Evolutionary conservation across 805 yeast species (phyloP), one percentile per base, ranked within the genome.

Genomic region (Starmerella floricola): DNA sequence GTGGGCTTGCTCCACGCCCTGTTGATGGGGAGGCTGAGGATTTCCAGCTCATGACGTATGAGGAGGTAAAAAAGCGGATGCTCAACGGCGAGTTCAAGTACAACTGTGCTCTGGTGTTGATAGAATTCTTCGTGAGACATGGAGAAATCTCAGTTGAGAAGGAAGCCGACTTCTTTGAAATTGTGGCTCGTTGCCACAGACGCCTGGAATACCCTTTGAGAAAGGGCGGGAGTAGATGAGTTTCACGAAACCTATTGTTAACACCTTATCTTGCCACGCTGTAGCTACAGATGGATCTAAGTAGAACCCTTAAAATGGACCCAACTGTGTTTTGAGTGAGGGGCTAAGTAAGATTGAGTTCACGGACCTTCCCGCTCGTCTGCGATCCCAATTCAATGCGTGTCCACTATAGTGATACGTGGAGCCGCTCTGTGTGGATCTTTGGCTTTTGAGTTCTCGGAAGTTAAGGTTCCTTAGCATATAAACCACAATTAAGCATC

Each of bases 91-190:
- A 79, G 53, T 91, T 91, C 65, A 91, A 88, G 60, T 94, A 94
- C 21, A 91, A 88, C 55, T 81, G 95, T 63, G 94, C 79, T 0
- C 50, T 61, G n/a, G 79, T 87, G 2, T 66, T 82, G 24, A 67
- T 86, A 13, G 96, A 88, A 53, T 91, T 91, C 55, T 65, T 91
- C 42, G 71, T 87, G n/a, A 74, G 98, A 52, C 87, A 80, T 54
- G 95, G 95, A 1, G 57, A 68, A 27, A 58, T 88, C 10, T 73
- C 79, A 0, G 67, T 79, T 0, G 81, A 75, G 36, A 67, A 63
- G 38, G 95, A 86, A 53, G 73, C 75, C 0, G 69, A 78, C 44
- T 84, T 72, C 50, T 38, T 71, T n/a, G 78, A 77, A 52, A 69
- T 88, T 1, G 63, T 66, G 12, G 53, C 63, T 17, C 70, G 78